Evolutionary conservation across 768 basidiomycete species (phyloP).

Genomic region (Boletus fagicola): DNA sequence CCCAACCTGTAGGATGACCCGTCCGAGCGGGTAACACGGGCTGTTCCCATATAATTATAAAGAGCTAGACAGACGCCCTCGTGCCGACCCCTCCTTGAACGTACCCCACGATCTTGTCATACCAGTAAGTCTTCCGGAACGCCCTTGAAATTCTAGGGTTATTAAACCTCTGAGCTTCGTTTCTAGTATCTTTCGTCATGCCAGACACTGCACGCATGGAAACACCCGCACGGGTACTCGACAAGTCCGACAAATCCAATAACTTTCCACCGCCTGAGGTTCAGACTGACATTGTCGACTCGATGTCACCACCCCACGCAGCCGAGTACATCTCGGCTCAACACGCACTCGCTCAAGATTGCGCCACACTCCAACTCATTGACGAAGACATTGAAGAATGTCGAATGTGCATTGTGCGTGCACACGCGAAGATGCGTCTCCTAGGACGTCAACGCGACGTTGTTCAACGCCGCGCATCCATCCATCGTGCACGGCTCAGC

Average conservation of each 20-base stretch:
- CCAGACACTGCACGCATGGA: neutral
- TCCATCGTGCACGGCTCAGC: constrained; percentile 30
- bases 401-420: constrained; percentile 12
- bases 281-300: constrained; percentile 20
- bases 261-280: neutral
- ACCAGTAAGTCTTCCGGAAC: constrained; percentile 6
- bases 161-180: neutral
- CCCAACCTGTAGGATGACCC: neutral
- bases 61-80: neutral
- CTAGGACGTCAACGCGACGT: constrained; percentile 21
- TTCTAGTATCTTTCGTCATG: constrained; percentile 9
- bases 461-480: constrained; percentile 16
- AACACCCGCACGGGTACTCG: neutral
- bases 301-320: constrained; percentile 20
- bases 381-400: constrained; percentile 20
- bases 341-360: constrained; percentile 19
- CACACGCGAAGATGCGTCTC: constrained; percentile 14
- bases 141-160: neutral
- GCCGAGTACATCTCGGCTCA: constrained; percentile 21
- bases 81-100: neutral
- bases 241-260: neutral
- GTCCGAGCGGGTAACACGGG: neutral
- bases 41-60: constrained; percentile 8
- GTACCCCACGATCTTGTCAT: neutral
- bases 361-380: constrained; percentile 14